phyloP scores from a whole-genome alignment of 2,329 filamentous ascomycete species.

The Teratosphaeria zuluensis region DNA sequence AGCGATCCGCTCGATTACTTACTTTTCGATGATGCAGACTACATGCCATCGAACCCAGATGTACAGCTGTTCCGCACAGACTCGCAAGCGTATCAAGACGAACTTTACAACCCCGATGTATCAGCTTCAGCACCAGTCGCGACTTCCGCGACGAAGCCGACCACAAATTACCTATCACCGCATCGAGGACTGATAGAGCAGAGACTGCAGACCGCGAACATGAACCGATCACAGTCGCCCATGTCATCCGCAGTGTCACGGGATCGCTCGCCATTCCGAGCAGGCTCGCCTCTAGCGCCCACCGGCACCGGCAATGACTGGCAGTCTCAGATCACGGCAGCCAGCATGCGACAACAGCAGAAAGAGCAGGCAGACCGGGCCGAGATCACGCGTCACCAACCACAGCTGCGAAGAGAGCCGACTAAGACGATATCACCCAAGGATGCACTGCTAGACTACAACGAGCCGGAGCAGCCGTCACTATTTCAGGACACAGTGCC shows the following conservation, averaged over 20 bases:
- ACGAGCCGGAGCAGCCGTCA: constrained; percentile 63
- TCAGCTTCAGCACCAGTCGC: constrained; percentile 50
- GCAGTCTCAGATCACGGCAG: constrained; percentile 40
- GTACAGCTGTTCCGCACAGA: constrained; percentile 64
- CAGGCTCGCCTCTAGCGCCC: constrained; percentile 46
- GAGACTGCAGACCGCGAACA: constrained; percentile 69
- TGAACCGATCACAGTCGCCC: constrained; percentile 52
- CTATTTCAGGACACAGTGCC: constrained; percentile 55
- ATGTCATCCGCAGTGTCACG: constrained; percentile 41
- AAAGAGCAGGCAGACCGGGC: constrained; percentile 51
- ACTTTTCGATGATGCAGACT: constrained; percentile 52
- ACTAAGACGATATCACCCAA: constrained; percentile 88
- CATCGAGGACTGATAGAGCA: constrained; percentile 52
- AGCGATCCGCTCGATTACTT: constrained; percentile 51
- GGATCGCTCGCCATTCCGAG: constrained; percentile 72
- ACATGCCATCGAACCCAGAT: constrained; percentile 49
- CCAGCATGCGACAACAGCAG: constrained; percentile 51
- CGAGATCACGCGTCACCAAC: constrained; percentile 24
- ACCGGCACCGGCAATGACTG: constrained; percentile 28
- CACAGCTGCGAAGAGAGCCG: constrained; percentile 27
- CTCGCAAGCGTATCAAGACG: constrained; percentile 75
- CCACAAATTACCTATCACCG: constrained; percentile 44
- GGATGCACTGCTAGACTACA: constrained; percentile 79
- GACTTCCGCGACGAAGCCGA: constrained; percentile 48
- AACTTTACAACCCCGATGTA: constrained; percentile 65